Base-by-base conservation (phyloP, 106 monocot genomes). In the Narthecium ossifragum region DNA sequence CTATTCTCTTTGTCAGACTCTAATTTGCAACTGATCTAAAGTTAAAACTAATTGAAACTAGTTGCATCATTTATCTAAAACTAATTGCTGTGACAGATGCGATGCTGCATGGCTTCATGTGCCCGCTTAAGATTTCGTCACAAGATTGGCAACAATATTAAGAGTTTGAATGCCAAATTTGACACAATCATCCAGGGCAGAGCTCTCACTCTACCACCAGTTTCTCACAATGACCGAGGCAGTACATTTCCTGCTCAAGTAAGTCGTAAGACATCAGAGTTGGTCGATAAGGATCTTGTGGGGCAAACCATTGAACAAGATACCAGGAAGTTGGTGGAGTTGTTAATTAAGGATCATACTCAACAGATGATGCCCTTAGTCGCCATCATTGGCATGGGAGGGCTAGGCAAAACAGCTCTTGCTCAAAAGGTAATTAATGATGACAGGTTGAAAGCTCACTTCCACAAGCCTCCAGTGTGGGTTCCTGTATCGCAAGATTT, bases 351-450 rank as follows among this genome's bases (percentile, higher is more conserved):
- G n/a, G n/a, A n/a, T n/a, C n/a, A n/a, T n/a, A n/a, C n/a, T n/a
- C n/a, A n/a, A n/a, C n/a, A n/a, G 77, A 15, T 9, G 28, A 43
- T 46, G 12, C 27, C 12, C 9, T 50, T 71, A 1, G 50, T 62
- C 11, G 70, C 75, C 0, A 62, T 75, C 31, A 14, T 62, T 6
- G 80, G 80, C 2, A 65, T 70, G 34, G 61, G 61, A 34, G 80
- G 83, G 8, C 75, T 79, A n/a, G 73, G 78, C 15, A 79, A 79
- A 40, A 73, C 73, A 21, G 73, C 78, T 13, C 62, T 84, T 3
- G 84, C 78, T 32, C 61, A 59, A 55, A 62, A 56, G 21, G 36
- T 67, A 15, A 67, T 11, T 45, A 72, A 72, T 22, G 8, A 72
- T 24, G n/a, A 43, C 1, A 31, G 18, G 26, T 39, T 78, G 1